phyloP scores from a whole-genome alignment of 2,329 filamentous ascomycete genomes.

The Aspergillus carbonarius region DNA sequence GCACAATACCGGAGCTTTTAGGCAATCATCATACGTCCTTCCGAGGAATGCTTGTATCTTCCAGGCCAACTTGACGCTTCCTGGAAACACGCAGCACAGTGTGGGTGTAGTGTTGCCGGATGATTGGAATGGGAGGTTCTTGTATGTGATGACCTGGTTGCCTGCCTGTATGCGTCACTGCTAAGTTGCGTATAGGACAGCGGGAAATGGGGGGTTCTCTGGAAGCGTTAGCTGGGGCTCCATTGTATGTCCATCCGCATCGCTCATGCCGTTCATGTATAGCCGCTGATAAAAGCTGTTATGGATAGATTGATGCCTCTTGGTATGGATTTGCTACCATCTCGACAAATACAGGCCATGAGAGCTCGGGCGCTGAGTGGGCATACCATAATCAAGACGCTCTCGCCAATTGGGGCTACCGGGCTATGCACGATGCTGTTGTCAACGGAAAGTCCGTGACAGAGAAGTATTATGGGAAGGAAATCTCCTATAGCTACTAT shows the following conservation, averaged over 20 bases:
- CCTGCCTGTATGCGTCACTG: background rate
- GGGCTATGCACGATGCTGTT: constrained; percentile 52
- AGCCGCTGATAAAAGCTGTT: background rate
- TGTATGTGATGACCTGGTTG: background rate
- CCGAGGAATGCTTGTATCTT: background rate
- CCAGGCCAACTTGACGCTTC: background rate
- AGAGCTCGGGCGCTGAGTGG: constrained; percentile 32
- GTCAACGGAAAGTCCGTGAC: constrained; percentile 50
- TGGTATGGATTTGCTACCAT: constrained; percentile 42
- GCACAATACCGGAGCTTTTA: background rate
- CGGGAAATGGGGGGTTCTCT: background rate
- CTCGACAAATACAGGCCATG: constrained; percentile 49
- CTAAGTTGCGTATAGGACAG: background rate
- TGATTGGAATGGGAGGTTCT: background rate
- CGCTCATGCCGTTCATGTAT: background rate
- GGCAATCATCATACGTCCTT: background rate
- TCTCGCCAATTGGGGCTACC: constrained; percentile 40
- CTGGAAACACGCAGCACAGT: background rate
- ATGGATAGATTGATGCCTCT: background rate
- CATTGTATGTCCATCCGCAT: background rate
- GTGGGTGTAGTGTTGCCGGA: background rate
- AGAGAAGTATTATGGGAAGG: constrained; percentile 48
- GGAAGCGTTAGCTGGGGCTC: background rate
- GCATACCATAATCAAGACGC: constrained; percentile 32
- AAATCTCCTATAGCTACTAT: constrained; percentile 41